Base-by-base conservation (phyloP, 495 filamentous ascomycete species). In the Talaromyces liani region DNA sequence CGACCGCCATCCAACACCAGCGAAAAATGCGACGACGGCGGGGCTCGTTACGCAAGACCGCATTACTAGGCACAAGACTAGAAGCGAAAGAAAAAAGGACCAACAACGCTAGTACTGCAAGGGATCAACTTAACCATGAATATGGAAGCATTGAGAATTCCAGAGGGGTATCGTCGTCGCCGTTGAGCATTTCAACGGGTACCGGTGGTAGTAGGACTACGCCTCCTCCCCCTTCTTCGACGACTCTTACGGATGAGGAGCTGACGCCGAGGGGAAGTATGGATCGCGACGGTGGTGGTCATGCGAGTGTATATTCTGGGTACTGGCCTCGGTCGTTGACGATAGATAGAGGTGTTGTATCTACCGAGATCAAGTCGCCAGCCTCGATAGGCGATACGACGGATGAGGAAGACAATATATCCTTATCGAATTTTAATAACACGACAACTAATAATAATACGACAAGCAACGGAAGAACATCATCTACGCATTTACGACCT, bases 11-110 rank as follows among this genome's bases (percentile, higher is more conserved):
- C 14, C 84, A 88, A 65, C 86, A 89, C 64, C 82, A 85, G 41
- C 77, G 73, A 56, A 89, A 88, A 69, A 88, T 87, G 8, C 83
- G 92, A 25, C 85, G 87, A 63, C 87, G 93, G 51, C 87, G 88
- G 65, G 89, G 90, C 6, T 93, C 91, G 5, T 74, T 93, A 62
- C 80, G 91, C 49, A 94, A 93, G 67, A 89, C 90, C 3, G 91
- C 91, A 25, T 75, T 93, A 8, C 79, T 93, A 7, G 90, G 89
- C 5, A 84, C 88, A 54, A 84, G 88, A 18, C 65, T 79, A 10
- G 78, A 80, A 51, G 70, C 68, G 34, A 75, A 75, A 31, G 76
- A 79, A 60, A 86, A 85, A 70, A 85, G 77, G 63, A 64, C 27
- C 47, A 51, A 34, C 45, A 49, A 18, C 31, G n/a, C 60, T 49